Evolutionary conservation across 2,329 filamentous ascomycete species (phyloP).

Genomic region (Trichoderma citrinoviride): DNA sequence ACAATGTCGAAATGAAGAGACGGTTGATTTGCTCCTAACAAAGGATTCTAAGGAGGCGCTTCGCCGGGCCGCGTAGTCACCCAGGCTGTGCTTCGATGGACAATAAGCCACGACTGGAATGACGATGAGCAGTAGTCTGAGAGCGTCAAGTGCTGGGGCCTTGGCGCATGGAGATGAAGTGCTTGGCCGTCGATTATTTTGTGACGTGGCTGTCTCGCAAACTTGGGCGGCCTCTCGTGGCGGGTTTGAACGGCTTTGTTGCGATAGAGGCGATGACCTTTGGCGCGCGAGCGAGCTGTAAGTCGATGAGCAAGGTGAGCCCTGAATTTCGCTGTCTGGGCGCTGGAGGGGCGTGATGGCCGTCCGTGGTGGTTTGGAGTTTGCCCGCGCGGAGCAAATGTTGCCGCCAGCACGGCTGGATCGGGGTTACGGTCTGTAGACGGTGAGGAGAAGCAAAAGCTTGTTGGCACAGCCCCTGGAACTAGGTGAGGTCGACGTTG

Average conservation of each 20-base stretch:
- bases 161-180: not conserved
- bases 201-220: constrained; percentile 5
- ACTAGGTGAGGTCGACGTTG: not conserved
- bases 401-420: not conserved
- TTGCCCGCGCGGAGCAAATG: not conserved
- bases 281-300: not conserved
- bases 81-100: constrained; percentile 3
- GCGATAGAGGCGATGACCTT: not conserved
- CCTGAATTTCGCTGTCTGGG: not conserved
- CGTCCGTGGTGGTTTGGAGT: not conserved
- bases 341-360: not conserved
- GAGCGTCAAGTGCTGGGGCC: not conserved
- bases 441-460: constrained; percentile 1
- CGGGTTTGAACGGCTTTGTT: not conserved
- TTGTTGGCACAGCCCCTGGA: constrained; percentile 17
- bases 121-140: not conserved
- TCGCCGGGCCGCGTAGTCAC: constrained; percentile 3
- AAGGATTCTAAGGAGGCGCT: not conserved
- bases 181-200: not conserved
- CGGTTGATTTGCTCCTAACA: no score
- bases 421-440: not conserved
- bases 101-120: not conserved
- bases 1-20: no score
- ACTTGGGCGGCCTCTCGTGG: constrained; percentile 18
- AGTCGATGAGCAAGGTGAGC: not conserved